Percentiles rank a stretch among this genome's conserved stretches.
phyloP scores from a whole-genome alignment of 2,329 filamentous ascomycete genomes.

The Diplodia intermedia region DNA sequence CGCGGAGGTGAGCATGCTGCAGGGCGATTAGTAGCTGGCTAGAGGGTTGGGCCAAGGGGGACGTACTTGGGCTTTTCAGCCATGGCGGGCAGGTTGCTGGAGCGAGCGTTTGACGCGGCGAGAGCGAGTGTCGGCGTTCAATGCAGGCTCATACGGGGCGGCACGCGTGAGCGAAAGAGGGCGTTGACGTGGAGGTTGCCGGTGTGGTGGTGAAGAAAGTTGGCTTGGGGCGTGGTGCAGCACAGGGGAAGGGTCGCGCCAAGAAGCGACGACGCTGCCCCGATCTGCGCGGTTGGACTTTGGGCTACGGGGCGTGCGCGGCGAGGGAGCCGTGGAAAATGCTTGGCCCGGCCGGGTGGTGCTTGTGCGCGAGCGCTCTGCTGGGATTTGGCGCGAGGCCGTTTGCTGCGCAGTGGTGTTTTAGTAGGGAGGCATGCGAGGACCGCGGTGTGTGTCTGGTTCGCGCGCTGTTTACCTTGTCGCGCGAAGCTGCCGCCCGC shows the following conservation, averaged over 20 bases:
- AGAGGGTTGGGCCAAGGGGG: conserved; percentile 28
- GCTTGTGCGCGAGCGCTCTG: conserved; percentile 27
- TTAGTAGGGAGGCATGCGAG: conserved; percentile 27
- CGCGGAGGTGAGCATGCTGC: conserved; percentile 51
- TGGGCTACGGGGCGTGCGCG: conserved; percentile 5
- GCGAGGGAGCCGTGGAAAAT: conserved; percentile 25
- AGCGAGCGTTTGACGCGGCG: conserved; percentile 18
- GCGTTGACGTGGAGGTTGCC: conserved; percentile 8
- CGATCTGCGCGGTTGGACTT: conserved; percentile 26
- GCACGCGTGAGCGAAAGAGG: conserved; percentile 12
- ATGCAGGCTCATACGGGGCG: conserved; percentile 26
- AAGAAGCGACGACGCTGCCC: conserved; percentile 32
- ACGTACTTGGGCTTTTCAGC: conserved; percentile 25
- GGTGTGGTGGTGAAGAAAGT: conserved; percentile 30
- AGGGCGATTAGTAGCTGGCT: conserved; percentile 13
- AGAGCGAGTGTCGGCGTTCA: conserved; percentile 23
- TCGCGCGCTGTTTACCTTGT: conserved; percentile 20
- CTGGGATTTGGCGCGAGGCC: conserved; percentile 15
- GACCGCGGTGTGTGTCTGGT: conserved; percentile 18
- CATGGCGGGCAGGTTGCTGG: conserved; percentile 17
- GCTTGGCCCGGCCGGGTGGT: conserved; percentile 25
- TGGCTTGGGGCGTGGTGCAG: conserved; percentile 30
- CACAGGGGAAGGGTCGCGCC: conserved; percentile 33
- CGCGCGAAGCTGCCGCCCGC: background rate
- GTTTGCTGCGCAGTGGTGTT: conserved; percentile 29